Base-by-base conservation (phyloP, 2,329 filamentous ascomycete genomes). In the Sporothrix inflata region DNA sequence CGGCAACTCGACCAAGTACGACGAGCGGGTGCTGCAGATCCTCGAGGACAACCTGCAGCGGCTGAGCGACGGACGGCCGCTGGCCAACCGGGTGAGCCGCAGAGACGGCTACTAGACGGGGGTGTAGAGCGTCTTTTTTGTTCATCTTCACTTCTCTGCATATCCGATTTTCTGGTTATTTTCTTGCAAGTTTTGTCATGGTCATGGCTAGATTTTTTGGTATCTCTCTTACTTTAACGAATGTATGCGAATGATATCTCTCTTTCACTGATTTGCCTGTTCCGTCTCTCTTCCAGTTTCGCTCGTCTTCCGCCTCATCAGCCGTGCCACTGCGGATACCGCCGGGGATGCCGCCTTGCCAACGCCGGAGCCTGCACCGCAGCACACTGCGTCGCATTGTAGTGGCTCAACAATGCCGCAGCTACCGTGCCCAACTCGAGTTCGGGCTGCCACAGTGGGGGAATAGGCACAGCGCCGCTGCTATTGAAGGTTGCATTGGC, bases 1-100 rank as follows among this genome's bases (percentile, higher is more conserved):
- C 67, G 83, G 82, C 0, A 75, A 74, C 6, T 84, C 84, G 8
- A 80, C 78, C 0, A 77, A 78, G 9, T 86, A 86, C 67, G 78
- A 76, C 61, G 78, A 80, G 19, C 77, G 85, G 3, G 76, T 85
- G 21, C 75, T 84, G 71, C 81, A 79, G 5, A 84, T 87, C 6
- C 72, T 86, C 66, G 78, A 80, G 61, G 69, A 79, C 45, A 87
- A 87, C 57, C 72, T 87, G 53, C 68, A 70, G 14, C 74, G 74
- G 11, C 60, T 77, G 27, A 65, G 49, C 70, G 72, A 74, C 27
- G 74, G 70, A 6, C 71, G 71, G 55, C 71, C 67, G 7, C 74
- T 77, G 47, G 71, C 70, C 5, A 77, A 77, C 69, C 63, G 49
- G 14, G 75, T 77, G 19, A 76, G 70, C 71, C 71, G 75, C 16